These are phyloP conservation scores for Xylaria castorea DNA, from an alignment of 495 filamentous ascomycete species.

Conservation along the genomic window DNA sequence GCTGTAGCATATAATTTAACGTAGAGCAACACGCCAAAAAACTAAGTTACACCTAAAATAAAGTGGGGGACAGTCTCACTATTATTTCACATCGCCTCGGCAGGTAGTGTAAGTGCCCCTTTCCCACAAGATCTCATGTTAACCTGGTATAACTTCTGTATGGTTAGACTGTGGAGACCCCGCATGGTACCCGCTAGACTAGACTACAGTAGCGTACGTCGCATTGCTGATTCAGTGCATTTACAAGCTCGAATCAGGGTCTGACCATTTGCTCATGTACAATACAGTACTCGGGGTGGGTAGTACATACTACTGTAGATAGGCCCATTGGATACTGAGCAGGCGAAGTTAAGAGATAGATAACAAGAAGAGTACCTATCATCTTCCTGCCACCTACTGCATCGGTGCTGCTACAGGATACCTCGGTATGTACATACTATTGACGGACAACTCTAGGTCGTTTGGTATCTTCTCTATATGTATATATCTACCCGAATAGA, in stretches of 20 bases:
- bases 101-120: no score
- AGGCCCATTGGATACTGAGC: background rate
- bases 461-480: no score
- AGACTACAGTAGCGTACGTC: background rate
- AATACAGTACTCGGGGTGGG: background rate
- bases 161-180: constrained; percentile 1
- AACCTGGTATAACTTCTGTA: background rate
- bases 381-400: background rate
- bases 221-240: background rate
- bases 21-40: no score
- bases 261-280: background rate
- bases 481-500: no score
- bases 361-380: background rate
- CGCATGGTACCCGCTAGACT: background rate
- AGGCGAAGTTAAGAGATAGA: background rate
- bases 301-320: background rate
- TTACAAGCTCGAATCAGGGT: background rate
- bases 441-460: no score
- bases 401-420: background rate
- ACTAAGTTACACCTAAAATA: no score
- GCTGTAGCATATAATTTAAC: no score
- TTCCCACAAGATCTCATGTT: background rate
- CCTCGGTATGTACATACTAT: background rate
- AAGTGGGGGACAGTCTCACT: no score
- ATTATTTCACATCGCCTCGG: no score